These are phyloP conservation scores for Paramecium sexaurelia DNA, from an alignment of 73 alveolate species.

Conservation along the genomic window DNA sequence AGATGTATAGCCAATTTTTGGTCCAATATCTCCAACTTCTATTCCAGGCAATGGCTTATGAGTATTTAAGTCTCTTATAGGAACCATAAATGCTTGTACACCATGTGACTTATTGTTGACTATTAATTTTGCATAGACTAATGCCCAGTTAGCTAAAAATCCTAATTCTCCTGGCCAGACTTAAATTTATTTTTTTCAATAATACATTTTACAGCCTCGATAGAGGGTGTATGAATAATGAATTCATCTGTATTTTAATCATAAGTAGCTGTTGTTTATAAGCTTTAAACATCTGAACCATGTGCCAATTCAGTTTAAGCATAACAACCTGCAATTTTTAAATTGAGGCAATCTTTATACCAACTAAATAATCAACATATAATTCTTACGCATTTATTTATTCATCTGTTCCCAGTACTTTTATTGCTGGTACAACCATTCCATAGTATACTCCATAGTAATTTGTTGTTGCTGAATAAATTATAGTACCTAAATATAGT, in stretches of 20 bases:
- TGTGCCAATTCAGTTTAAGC: constrained; percentile 88
- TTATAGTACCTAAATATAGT: background rate
- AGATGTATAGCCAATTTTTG: constrained; percentile 55
- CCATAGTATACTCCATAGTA: constrained; percentile 58
- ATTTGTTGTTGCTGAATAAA: background rate
- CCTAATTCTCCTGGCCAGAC: constrained; percentile 71
- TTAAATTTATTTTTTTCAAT: background rate
- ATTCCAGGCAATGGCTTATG: constrained; percentile 76
- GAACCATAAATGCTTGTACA: constrained; percentile 75
- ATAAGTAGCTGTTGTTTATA: constrained; percentile 72
- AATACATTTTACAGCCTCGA: constrained; percentile 45
- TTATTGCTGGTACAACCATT: constrained; percentile 59
- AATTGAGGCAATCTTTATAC: background rate
- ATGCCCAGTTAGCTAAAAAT: constrained; percentile 53
- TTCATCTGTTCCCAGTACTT: constrained; percentile 57
- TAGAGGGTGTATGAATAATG: constrained; percentile 53
- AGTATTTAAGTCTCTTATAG: constrained; percentile 74
- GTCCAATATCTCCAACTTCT: constrained; percentile 70
- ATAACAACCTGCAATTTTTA: constrained; percentile 78
- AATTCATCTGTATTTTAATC: constrained; percentile 57
- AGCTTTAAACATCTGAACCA: constrained; percentile 83
- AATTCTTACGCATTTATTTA: constrained; percentile 14
- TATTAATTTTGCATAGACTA: constrained; percentile 65
- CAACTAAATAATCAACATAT: background rate
- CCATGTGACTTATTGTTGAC: constrained; percentile 79